A percentile compares a stretch with the other conserved stretches of the same genome.
Evolutionary conservation across 2,329 filamentous ascomycete species (phyloP).

Genomic region (Cladophialophora psammophila): DNA sequence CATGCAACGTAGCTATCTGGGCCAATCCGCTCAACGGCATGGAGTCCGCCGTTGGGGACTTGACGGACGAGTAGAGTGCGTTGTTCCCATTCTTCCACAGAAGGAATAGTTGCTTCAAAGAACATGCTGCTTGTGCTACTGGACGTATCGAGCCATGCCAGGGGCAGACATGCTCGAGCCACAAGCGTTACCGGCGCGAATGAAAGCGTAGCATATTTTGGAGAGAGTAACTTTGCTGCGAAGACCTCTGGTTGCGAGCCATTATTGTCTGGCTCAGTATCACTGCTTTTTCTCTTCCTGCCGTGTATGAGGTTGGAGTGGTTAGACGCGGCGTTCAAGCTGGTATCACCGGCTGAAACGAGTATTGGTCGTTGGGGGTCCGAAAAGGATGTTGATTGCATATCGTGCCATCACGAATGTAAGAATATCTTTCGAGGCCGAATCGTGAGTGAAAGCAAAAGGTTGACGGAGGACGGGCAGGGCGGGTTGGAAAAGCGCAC

Average conservation of each 20-base stretch:
- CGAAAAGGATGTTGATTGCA: conserved; percentile 23
- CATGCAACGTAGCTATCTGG: conserved; percentile 27
- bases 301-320: not conserved
- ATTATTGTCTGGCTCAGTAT: conserved; percentile 20
- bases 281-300: conserved; percentile 34
- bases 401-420: conserved; percentile 32
- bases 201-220: not conserved
- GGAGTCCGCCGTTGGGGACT: conserved; percentile 34
- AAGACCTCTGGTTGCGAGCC: conserved; percentile 16
- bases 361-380: conserved; percentile 19
- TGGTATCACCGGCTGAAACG: conserved; percentile 22
- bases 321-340: conserved; percentile 20
- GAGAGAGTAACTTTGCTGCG: conserved; percentile 20
- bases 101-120: conserved; percentile 32
- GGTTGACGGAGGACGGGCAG: no score
- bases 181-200: conserved; percentile 37
- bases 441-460: not conserved
- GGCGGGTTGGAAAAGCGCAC: conserved; percentile 1
- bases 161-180: conserved; percentile 37
- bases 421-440: not conserved
- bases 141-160: conserved; percentile 35
- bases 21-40: conserved; percentile 38
- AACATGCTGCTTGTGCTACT: conserved; percentile 15
- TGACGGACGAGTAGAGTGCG: conserved; percentile 34
- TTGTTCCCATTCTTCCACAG: conserved; percentile 36